Conservation (phyloP, 2,329 filamentous ascomycete genomes). For the Clonostachys byssicola region DNA sequence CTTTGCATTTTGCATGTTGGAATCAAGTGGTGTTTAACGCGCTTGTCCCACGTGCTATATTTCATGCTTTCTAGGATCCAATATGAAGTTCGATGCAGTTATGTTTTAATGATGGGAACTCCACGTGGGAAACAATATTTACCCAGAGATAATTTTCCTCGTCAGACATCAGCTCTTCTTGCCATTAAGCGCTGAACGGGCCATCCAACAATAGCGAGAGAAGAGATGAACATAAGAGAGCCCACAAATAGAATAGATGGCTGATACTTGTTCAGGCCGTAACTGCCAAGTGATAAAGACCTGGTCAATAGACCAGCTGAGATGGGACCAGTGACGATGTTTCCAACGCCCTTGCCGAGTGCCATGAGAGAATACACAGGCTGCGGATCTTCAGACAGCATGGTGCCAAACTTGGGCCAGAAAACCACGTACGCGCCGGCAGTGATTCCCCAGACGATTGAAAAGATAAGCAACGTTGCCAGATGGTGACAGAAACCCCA, state of each 20-base stretch:
- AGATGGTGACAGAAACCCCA: conserved; percentile 47
- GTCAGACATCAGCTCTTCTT: too few relatives aligned
- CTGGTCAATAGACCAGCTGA: conserved; percentile 10
- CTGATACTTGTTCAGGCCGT: conserved; percentile 1
- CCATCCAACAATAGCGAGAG: conserved; percentile 1
- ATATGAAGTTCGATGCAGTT: too few relatives aligned
- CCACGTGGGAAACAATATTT: too few relatives aligned
- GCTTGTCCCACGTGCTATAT: too few relatives aligned
- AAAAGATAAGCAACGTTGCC: conserved; percentile 42
- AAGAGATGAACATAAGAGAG: conserved; percentile 2
- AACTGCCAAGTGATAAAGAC: not conserved
- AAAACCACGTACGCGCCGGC: conserved; percentile 30
- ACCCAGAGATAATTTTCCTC: too few relatives aligned
- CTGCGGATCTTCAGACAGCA: conserved; percentile 17
- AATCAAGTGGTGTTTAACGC: too few relatives aligned
- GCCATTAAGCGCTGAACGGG: not conserved
- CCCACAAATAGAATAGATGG: conserved; percentile 1
- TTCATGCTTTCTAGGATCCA: too few relatives aligned
- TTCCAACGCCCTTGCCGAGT: conserved; percentile 19
- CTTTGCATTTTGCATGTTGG: too few relatives aligned
- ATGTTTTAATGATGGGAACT: too few relatives aligned
- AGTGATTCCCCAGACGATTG: conserved; percentile 52
- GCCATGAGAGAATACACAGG: conserved; percentile 18
- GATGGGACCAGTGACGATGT: conserved; percentile 16
- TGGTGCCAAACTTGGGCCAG: conserved; percentile 17